Evolutionary conservation across 495 filamentous ascomycete species (phyloP).

Genomic region (Tuber indicum): DNA sequence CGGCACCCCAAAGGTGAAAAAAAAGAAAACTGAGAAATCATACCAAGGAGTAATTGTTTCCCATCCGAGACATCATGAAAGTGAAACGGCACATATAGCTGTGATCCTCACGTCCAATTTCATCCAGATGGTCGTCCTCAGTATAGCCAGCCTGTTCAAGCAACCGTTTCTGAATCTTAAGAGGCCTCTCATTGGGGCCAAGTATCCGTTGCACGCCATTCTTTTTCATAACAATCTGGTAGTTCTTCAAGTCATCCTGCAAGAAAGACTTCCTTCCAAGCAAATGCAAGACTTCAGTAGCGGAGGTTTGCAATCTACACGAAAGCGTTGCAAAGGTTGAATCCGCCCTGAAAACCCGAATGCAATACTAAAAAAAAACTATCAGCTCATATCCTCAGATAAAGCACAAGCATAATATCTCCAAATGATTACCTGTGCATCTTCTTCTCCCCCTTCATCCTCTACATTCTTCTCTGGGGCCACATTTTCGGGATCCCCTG

Average conservation of each 20-base stretch:
- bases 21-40: background rate
- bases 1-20: background rate
- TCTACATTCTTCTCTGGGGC: conserved; percentile 23
- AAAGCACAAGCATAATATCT: background rate
- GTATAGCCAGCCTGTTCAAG: conserved; percentile 89
- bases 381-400: conserved; percentile 8
- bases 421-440: conserved; percentile 29
- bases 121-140: conserved; percentile 78
- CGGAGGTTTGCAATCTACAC: conserved; percentile 70
- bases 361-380: conserved; percentile 56
- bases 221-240: conserved; percentile 90
- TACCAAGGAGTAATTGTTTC: conserved; percentile 54
- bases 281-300: conserved; percentile 71
- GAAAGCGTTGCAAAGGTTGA: conserved; percentile 89
- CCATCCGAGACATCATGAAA: conserved; percentile 80
- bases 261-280: conserved; percentile 87
- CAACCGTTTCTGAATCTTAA: conserved; percentile 86
- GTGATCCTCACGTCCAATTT: conserved; percentile 95
- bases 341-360: conserved; percentile 91
- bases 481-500: conserved; percentile 5
- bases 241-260: conserved; percentile 81
- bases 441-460: conserved; percentile 30
- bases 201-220: conserved; percentile 83
- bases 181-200: conserved; percentile 67
- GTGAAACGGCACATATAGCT: conserved; percentile 93